phyloP scores from a whole-genome alignment of 2,329 filamentous ascomycete genomes.

The Aspergillus ibericus region DNA sequence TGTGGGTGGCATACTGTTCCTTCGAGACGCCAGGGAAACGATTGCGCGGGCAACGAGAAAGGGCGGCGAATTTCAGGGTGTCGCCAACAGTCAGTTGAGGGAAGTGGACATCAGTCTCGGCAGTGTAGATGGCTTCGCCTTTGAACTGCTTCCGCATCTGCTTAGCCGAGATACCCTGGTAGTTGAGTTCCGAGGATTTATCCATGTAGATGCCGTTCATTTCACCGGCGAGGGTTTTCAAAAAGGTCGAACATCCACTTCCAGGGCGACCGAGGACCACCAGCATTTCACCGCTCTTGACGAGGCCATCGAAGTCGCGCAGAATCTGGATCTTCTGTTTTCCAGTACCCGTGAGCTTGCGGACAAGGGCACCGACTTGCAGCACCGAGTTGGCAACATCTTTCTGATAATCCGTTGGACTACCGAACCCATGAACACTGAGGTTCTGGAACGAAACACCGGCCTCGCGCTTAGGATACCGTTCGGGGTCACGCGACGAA shows the following conservation, averaged over 20 bases:
- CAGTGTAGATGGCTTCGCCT: slow-evolving; percentile 84
- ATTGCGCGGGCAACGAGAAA: slow-evolving; percentile 56
- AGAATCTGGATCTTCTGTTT: slow-evolving; percentile 61
- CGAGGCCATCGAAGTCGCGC: slow-evolving; percentile 62
- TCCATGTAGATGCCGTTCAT: slow-evolving; percentile 78
- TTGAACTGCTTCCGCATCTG: slow-evolving; percentile 70
- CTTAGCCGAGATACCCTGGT: slow-evolving; percentile 56
- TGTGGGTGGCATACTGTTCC: slow-evolving; percentile 44
- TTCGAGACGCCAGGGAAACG: slow-evolving; percentile 42
- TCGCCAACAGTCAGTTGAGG: slow-evolving; percentile 75
- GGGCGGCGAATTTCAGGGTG: slow-evolving; percentile 74
- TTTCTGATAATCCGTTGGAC: slow-evolving; percentile 66
- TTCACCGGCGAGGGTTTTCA: slow-evolving; percentile 83
- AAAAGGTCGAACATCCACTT: slow-evolving; percentile 72
- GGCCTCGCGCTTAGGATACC: slow-evolving; percentile 56
- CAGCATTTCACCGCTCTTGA: slow-evolving; percentile 59
- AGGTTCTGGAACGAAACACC: slow-evolving; percentile 68
- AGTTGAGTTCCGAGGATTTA: slow-evolving; percentile 72
- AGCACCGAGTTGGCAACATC: slow-evolving; percentile 42
- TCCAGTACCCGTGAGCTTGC: slow-evolving; percentile 34
- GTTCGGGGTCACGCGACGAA: slow-evolving; percentile 52
- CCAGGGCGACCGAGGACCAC: slow-evolving; percentile 56
- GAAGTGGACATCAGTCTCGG: slow-evolving; percentile 82
- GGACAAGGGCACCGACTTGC: slow-evolving; percentile 35
- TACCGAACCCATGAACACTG: slow-evolving; percentile 67